phyloP scores from a whole-genome alignment of 2,329 filamentous ascomycete genomes.

The Cadophora sp. region DNA sequence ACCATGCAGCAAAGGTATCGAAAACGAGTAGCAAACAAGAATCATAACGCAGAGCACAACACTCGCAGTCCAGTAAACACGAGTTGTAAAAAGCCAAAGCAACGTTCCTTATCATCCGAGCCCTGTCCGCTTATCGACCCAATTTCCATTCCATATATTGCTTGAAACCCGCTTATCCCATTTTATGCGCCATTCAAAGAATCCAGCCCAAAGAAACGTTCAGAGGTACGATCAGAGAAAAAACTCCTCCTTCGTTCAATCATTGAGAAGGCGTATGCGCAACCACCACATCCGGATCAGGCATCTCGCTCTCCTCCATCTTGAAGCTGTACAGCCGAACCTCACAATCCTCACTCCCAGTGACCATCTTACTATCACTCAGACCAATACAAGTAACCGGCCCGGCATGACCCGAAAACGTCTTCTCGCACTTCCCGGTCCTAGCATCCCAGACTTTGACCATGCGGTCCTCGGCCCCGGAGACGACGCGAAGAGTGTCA shows the following conservation, averaged over 20 bases:
- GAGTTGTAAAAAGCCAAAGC: neutral
- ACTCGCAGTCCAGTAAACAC: no score
- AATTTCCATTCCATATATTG: neutral
- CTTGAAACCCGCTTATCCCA: conserved; percentile 4
- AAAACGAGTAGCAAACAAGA: neutral
- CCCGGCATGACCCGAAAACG: conserved; percentile 87
- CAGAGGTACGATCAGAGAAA: neutral
- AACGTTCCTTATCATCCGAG: neutral
- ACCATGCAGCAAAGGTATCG: conserved; percentile 13
- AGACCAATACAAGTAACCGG: conserved; percentile 93
- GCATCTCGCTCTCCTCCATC: conserved; percentile 30
- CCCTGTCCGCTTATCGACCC: neutral
- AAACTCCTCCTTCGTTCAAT: neutral
- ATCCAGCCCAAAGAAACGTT: neutral
- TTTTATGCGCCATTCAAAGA: conserved; percentile 1
- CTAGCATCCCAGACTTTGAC: conserved; percentile 96
- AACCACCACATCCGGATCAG: conserved; percentile 16
- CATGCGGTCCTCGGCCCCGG: conserved; percentile 90
- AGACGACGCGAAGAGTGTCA: conserved; percentile 86
- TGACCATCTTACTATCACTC: conserved; percentile 88
- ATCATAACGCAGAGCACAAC: neutral
- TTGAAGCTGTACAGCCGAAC: conserved; percentile 82
- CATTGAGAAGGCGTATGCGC: conserved; percentile 14
- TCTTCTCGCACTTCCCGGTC: conserved; percentile 89
- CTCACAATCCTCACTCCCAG: conserved; percentile 92